These are phyloP conservation scores for Metschnikowia cerradonensis DNA, from an alignment of 805 yeast genomes.

Conservation along the genomic window DNA sequence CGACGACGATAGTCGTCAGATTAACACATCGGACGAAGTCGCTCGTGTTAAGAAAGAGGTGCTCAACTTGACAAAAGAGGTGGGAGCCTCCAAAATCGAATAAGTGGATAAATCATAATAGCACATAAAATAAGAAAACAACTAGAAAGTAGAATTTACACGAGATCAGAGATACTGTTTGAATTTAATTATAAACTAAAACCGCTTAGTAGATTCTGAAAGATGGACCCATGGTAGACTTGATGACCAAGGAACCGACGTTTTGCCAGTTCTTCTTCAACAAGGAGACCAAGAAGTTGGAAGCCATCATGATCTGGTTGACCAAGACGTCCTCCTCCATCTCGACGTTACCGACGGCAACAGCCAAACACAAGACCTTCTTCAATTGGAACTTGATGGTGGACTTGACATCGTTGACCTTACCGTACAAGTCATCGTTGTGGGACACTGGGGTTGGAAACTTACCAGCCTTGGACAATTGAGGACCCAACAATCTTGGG, in stretches of 20 bases:
- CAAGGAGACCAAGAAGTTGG: conserved; percentile 98
- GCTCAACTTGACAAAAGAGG: conserved; percentile 6
- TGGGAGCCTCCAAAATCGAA: conserved; percentile 6
- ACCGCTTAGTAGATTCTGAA: conserved; percentile 90
- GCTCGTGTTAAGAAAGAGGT: conserved; percentile 13
- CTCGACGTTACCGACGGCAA: conserved; percentile 99
- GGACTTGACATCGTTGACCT: conserved; percentile 96
- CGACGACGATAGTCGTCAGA: conserved; percentile 18
- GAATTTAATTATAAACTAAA: not conserved
- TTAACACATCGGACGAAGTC: conserved; percentile 10
- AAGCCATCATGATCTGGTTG: conserved; percentile 97
- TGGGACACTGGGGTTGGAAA: conserved; percentile 99
- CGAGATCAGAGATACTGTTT: not conserved
- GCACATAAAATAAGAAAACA: no score
- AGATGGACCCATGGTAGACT: conserved; percentile 99
- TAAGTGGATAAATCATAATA: not conserved
- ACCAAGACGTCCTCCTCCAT: conserved; percentile 96
- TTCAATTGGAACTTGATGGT: conserved; percentile 99
- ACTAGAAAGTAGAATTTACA: not conserved
- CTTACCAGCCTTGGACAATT: conserved; percentile 99
- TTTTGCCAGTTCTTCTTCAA: conserved; percentile 99
- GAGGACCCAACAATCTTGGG: conserved; percentile 99
- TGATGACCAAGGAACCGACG: conserved; percentile 98
- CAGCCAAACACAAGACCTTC: conserved; percentile 99
- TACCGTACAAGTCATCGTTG: conserved; percentile 93